Percentiles rank a stretch among this genome's conserved stretches.
These are phyloP conservation scores for Microcyclospora pomicola DNA, from an alignment of 2,329 filamentous ascomycete genomes.

Conservation along the genomic window DNA sequence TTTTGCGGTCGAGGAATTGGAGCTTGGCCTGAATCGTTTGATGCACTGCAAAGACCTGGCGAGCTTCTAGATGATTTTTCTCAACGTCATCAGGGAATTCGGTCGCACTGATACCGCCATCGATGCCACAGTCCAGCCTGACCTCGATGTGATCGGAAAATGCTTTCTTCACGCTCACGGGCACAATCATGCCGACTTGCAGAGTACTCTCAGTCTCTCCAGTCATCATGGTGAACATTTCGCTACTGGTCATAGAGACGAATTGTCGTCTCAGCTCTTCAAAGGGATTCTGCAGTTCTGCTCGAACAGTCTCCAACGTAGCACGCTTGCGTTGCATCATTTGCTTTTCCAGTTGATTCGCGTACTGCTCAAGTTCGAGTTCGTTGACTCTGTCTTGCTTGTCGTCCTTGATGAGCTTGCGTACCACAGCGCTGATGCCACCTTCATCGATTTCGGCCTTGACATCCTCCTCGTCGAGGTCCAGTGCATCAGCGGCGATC, in stretches of 20 bases:
- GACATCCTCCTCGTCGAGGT: constrained; percentile 94
- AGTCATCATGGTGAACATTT: constrained; percentile 92
- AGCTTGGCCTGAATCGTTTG: constrained; percentile 85
- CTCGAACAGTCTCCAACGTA: constrained; percentile 89
- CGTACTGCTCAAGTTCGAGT: constrained; percentile 89
- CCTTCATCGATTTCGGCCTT: constrained; percentile 87
- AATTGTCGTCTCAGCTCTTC: constrained; percentile 85
- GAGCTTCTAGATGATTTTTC: constrained; percentile 32
- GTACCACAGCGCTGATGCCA: constrained; percentile 77
- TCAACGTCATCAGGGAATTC: constrained; percentile 63
- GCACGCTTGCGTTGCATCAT: constrained; percentile 91
- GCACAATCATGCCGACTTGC: constrained; percentile 79
- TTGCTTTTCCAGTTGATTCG: constrained; percentile 83
- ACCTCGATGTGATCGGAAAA: constrained; percentile 89
- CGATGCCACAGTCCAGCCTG: constrained; percentile 85
- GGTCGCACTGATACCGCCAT: constrained; percentile 70
- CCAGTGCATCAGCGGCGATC: constrained; percentile 93
- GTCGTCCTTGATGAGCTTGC: constrained; percentile 88
- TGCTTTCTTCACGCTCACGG: constrained; percentile 74
- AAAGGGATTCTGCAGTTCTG: constrained; percentile 81
- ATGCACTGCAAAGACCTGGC: constrained; percentile 58
- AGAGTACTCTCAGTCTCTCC: constrained; percentile 80
- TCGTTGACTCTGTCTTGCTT: constrained; percentile 93
- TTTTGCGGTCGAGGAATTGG: constrained; percentile 72
- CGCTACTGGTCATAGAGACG: constrained; percentile 52